Percentiles rank a stretch among this genome's conserved stretches.
phyloP scores from a whole-genome alignment of 2,329 filamentous ascomycete genomes.

The Hortaea werneckii region DNA sequence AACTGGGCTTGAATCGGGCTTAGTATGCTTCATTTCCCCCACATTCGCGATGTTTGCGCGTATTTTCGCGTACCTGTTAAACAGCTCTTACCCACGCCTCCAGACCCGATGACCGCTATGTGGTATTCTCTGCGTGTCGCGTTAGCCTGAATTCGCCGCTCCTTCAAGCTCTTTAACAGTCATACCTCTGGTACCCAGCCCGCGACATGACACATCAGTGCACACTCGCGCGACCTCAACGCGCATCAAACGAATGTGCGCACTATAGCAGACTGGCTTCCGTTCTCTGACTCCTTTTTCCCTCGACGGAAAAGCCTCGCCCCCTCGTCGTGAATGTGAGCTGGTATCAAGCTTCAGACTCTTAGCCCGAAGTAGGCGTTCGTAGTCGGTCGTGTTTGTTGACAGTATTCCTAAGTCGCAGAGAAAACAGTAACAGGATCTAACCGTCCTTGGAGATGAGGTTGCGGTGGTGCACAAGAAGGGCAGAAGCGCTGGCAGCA shows the following conservation, averaged over 20 bases:
- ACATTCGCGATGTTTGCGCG: not conserved
- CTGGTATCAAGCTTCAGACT: too few species aligned
- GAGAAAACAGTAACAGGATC: too few species aligned
- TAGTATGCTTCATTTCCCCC: not conserved
- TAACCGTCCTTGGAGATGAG: too few species aligned
- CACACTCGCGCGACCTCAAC: constrained; percentile 1
- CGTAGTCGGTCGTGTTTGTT: too few species aligned
- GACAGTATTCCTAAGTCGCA: too few species aligned
- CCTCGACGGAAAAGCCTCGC: too few species aligned
- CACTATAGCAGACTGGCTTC: not conserved
- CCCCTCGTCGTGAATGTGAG: too few species aligned
- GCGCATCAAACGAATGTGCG: constrained; percentile 1
- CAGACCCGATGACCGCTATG: constrained; percentile 72
- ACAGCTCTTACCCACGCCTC: constrained; percentile 87
- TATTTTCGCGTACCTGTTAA: constrained; percentile 57
- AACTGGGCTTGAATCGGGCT: constrained; percentile 62
- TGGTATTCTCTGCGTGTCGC: constrained; percentile 56
- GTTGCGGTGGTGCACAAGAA: too few species aligned
- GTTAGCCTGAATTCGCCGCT: constrained; percentile 2
- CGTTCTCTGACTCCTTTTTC: too few species aligned
- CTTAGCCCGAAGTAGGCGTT: too few species aligned
- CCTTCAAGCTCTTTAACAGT: not conserved
- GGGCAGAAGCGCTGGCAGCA: too few species aligned
- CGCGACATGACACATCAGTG: constrained; percentile 20
- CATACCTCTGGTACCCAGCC: constrained; percentile 18